Base-by-base conservation (phyloP, 345 rosid genomes). In the Hypericum perforatum region DNA sequence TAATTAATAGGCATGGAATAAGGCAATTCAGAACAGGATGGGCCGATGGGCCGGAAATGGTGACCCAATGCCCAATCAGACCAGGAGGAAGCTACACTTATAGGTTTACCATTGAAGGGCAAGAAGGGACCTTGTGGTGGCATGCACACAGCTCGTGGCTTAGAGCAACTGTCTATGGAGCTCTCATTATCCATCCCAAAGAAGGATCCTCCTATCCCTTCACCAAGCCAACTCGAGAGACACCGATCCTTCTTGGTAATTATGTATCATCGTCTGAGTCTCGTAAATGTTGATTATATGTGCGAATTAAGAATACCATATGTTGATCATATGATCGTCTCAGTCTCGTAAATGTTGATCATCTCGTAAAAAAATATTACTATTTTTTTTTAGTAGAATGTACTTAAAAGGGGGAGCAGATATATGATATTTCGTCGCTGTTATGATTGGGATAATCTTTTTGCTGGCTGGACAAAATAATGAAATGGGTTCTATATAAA, bases 71-170 rank as follows among this genome's bases (percentile, higher is more conserved):
- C 14, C 55, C 55, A 0, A 52, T 52, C 6, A 40, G 14, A 8
- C 55, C 55, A 0, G 55, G 55, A 2, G 15, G 55, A 5, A 52
- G 38, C 8, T 52, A 36, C 14, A 52, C 8, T 3, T 41, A 52
- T 6, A 52, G 12, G 8, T 13, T 52, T 7, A 37, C 38, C 8
- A 11, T 52, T 11, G n/a, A 40, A n/a, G n/a, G 8, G 6, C 41
- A 52, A 37, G 55, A 52, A 52, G 55, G 55, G 9, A 52, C 55
- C 6, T 9, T 52, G n/a, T 52, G 55, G 55, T 52, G 55, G 55
- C 55, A 52, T 52, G 55, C 55, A 0, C 55, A 52, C 38, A 52
- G 55, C 14, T 40, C 37, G 5, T 52, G 55, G 55, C n/a, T 41
- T 11, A 5, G 55, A 36, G 55, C 42, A 8, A 52, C 55, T 13